Conservation (phyloP, 1,139 yeast genomes). For the Wickerhamomyces sp. region DNA sequence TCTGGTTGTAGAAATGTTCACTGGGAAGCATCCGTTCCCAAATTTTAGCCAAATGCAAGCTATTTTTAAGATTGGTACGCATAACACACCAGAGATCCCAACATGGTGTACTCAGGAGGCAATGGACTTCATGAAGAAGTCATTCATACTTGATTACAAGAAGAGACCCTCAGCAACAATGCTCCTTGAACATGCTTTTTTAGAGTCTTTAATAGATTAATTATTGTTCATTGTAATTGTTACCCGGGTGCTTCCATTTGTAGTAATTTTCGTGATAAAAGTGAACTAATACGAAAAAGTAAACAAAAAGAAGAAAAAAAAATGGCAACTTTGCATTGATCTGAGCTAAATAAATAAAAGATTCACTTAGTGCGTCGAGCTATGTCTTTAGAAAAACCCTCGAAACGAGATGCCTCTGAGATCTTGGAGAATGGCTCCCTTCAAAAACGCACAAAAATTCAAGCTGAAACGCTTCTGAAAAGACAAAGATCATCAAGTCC, state of each 20-base stretch:
- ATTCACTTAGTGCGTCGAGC: too few relatives aligned
- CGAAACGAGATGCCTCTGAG: background rate
- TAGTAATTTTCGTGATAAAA: background rate
- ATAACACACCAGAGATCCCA: slow-evolving; percentile 73
- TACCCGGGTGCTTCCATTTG: too few relatives aligned
- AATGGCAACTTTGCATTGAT: background rate
- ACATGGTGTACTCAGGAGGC: slow-evolving; percentile 71
- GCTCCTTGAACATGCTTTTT: slow-evolving; percentile 56
- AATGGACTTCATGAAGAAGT: slow-evolving; percentile 54
- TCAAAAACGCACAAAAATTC: background rate
- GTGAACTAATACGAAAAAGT: background rate
- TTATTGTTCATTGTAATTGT: background rate
- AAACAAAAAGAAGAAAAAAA: background rate
- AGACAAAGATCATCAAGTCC: slow-evolving; percentile 9
- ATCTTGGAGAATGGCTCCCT: too few relatives aligned
- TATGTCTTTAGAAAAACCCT: too few relatives aligned
- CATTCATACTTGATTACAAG: slow-evolving; percentile 73
- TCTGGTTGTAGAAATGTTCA: slow-evolving; percentile 86
- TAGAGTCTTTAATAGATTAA: slow-evolving; percentile 42
- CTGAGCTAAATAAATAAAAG: too few relatives aligned
- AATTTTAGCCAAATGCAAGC: slow-evolving; percentile 96
- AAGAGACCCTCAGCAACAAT: slow-evolving; percentile 73
- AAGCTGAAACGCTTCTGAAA: background rate
- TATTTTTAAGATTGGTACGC: slow-evolving; percentile 85
- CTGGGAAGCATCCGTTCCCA: slow-evolving; percentile 93